Evolutionary conservation across 352 stramenopile species (phyloP).

Genomic region (Globisporangium cederbergense): DNA sequence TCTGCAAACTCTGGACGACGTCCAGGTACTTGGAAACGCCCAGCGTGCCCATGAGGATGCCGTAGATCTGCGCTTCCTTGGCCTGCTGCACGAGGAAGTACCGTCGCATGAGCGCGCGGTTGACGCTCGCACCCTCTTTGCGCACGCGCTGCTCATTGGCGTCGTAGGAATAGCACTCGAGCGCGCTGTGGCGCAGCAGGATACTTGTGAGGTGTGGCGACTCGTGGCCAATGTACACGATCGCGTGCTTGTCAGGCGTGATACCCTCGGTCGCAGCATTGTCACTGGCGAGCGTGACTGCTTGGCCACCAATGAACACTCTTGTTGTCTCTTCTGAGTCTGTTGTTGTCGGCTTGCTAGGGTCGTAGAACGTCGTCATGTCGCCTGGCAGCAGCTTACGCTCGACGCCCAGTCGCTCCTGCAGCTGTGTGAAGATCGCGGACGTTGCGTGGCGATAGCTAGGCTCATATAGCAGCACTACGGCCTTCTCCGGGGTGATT

Average conservation of each 20-base stretch:
- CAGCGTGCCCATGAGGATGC: slow-evolving; percentile 95
- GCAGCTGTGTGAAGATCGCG: slow-evolving; percentile 42
- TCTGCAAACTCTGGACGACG: slow-evolving; percentile 87
- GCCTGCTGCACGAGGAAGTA: slow-evolving; percentile 91
- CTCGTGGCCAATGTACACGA: slow-evolving; percentile 79
- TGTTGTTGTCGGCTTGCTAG: slow-evolving; percentile 11
- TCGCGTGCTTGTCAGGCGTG: slow-evolving; percentile 31
- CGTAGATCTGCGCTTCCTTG: slow-evolving; percentile 92
- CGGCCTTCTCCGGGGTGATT: slow-evolving; percentile 39
- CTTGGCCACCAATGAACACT: slow-evolving; percentile 58
- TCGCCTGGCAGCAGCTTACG: slow-evolving; percentile 47
- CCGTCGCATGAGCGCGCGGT: slow-evolving; percentile 68
- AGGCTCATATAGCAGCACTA: slow-evolving; percentile 91
- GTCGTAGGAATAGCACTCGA: slow-evolving; percentile 76
- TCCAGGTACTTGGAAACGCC: slow-evolving; percentile 90
- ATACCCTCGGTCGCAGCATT: slow-evolving; percentile 23
- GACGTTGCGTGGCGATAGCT: slow-evolving; percentile 83
- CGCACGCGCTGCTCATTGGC: slow-evolving; percentile 38
- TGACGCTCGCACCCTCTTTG: slow-evolving; percentile 59
- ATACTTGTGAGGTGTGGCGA: slow-evolving; percentile 81
- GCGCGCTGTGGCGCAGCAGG: slow-evolving; percentile 64
- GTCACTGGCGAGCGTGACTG: slow-evolving; percentile 30
- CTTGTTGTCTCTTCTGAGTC: background rate
- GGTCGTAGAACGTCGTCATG: slow-evolving; percentile 76
- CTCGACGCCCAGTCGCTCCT: slow-evolving; percentile 29